Evolutionary conservation across 495 filamentous ascomycete genomes (phyloP), one percentile per base, ranked within the genome.

Genomic region (Jackrogersella minutella): DNA sequence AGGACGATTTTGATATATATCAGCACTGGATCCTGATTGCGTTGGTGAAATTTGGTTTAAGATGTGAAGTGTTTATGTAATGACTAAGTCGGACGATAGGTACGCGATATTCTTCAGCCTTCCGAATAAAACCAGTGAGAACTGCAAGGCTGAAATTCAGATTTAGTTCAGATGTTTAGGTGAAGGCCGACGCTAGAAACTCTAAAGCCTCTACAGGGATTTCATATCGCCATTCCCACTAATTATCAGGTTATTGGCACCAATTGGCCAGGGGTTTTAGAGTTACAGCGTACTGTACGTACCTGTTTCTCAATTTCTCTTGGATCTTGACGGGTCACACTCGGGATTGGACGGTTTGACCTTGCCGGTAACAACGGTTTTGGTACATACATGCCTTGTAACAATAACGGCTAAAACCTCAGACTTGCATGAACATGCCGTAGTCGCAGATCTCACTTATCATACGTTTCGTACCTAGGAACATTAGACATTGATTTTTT

Each of bases 371-470:
- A 13, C 24, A 30, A 49, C 44, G 10, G 41, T 17, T n/a, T n/a
- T n/a, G n/a, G n/a, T 49, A 49, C 31, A 13, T 49, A 49, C 44
- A 16, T 30, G 21, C n/a, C n/a, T n/a, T 47, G 28, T 28, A 22
- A 26, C 26, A 17, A 17, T 49, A 49, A 17, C 26, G 24, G 24
- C 24, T 24, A 49, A 26, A 39, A 49, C 19, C 30, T 51, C 52
- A 49, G 56, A 61, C 51, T 51, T 61, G 56, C 63, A 66, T 57
- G 50, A 50, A 61, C 50, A 53, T 22, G 34, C 52, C 40, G 57
- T 37, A 66, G 26, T n/a, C 50, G 56, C 56, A 60, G 56, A 66
- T 66, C 62, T 58, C 34, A 52, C 53, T 40, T 50, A 60, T 61
- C 57, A 37, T 66, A 61, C 30, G 50, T 66, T 66, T 60, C 57